A percentile compares a stretch with the other conserved stretches of the same genome.
These are phyloP conservation scores for Diaporthe amygdali DNA, from an alignment of 2,329 filamentous ascomycete species.

Conservation along the genomic window DNA sequence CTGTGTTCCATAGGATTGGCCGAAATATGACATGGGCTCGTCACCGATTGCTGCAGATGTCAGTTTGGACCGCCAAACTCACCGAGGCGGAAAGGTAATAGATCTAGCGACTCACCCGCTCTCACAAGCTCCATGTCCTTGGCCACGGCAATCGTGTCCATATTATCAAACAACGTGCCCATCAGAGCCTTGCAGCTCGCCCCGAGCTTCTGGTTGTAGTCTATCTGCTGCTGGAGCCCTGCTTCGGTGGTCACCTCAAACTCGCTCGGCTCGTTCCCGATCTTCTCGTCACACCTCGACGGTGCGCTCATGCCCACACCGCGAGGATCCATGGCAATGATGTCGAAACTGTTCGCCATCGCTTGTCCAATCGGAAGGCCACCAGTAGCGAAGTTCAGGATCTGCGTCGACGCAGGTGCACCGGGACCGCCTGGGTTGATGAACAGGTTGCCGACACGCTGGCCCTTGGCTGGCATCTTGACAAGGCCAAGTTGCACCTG, in stretches of 20 bases:
- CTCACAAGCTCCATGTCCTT: slow-evolving; percentile 39
- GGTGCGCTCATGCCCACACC: slow-evolving; percentile 47
- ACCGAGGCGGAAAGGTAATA: neutral
- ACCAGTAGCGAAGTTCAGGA: slow-evolving; percentile 26
- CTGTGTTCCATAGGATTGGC: slow-evolving; percentile 50
- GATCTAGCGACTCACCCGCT: neutral
- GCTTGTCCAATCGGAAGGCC: neutral
- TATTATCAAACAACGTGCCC: slow-evolving; percentile 43
- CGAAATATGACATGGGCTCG: slow-evolving; percentile 44
- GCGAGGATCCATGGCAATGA: slow-evolving; percentile 49
- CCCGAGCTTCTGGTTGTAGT: slow-evolving; percentile 44
- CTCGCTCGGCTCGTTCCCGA: slow-evolving; percentile 42
- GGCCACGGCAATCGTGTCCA: slow-evolving; percentile 44
- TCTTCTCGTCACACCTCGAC: slow-evolving; percentile 41
- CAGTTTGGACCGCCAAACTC: neutral
- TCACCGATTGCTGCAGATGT: slow-evolving; percentile 39
- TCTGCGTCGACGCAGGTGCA: slow-evolving; percentile 32
- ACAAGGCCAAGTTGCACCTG: slow-evolving; percentile 4
- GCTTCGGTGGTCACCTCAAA: slow-evolving; percentile 42
- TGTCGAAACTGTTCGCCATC: slow-evolving; percentile 41
- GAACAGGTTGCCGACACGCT: slow-evolving; percentile 40
- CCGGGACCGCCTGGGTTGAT: slow-evolving; percentile 49
- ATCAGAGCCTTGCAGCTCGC: slow-evolving; percentile 44
- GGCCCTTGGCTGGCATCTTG: slow-evolving; percentile 14
- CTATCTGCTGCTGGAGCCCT: slow-evolving; percentile 41